Base-by-base conservation (phyloP, 495 filamentous ascomycete species). In the Xylaria grammica region DNA sequence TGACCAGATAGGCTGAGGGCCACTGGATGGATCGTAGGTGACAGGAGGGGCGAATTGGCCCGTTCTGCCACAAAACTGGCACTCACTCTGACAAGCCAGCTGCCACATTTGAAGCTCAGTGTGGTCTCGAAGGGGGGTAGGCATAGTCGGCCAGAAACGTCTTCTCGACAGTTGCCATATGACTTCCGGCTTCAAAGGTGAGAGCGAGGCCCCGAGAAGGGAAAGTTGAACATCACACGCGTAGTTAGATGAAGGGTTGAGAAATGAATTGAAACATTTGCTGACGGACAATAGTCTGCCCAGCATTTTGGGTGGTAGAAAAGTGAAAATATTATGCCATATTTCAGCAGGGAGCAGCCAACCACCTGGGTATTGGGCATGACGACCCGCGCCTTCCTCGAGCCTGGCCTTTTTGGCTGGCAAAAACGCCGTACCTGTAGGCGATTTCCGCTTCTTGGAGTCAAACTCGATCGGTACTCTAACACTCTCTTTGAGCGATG, bases 41-140 rank as follows among this genome's bases (percentile, higher is more conserved):
- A 9, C 0, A 54, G 38, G 17, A 26, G 27, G 29, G 24, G 24
- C 30, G 2, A 8, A 3, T 52, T 32, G 20, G 10, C 20, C 27
- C 40, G 22, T 24, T 60, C 75, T 81, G 6, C 66, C 70, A 69
- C 88, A 89, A 57, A 82, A 79, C 67, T 88, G 81, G 71, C 88
- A 90, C n/a, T 45, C 72, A 10, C 65, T 73, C 8, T 80, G 79
- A 67, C 81, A 82, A 36, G 82, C 77, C 40, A 90, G 71, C 56
- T 79, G 83, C 84, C 87, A 89, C 87, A 90, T 89, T 26, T 84
- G 79, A 26, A 86, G 75, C 66, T 90, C 87, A 32, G 81, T 79
- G 48, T 77, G 81, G 15, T 77, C 79, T 34, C 62, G 68, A n/a
- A 89, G 77, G 36, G 87, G 86, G 52, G 74, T 69, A 51, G 88